Conservation (phyloP, 352 stramenopile genomes). For the Aphanomyces euteiches region DNA sequence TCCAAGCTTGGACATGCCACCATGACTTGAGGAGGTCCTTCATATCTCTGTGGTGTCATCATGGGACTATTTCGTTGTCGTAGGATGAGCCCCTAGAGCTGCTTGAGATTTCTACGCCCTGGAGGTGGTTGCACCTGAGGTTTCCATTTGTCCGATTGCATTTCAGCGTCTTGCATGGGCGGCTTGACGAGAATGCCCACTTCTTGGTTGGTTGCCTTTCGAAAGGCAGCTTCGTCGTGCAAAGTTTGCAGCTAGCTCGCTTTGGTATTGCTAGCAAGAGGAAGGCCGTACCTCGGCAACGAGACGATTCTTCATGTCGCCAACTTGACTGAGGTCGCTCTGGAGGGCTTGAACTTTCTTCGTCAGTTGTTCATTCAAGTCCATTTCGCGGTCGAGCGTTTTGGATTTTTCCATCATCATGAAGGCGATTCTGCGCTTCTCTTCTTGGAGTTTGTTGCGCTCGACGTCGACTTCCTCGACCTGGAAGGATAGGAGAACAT, state of each 20-base stretch:
- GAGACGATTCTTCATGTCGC: neutral
- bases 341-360: neutral
- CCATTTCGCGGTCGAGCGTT: conserved; percentile 18
- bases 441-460: conserved; percentile 12
- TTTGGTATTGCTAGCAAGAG: neutral
- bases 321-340: neutral
- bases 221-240: neutral
- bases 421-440: conserved; percentile 24
- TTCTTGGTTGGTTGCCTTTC: conserved; percentile 17
- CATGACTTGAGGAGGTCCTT: conserved; percentile 16
- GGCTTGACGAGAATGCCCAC: neutral
- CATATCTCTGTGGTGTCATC: conserved; percentile 12
- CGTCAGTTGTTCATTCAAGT: conserved; percentile 16
- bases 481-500: neutral
- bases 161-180: neutral
- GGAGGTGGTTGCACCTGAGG: neutral
- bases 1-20: conserved; percentile 23
- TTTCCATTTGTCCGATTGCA: conserved; percentile 22
- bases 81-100: conserved; percentile 2
- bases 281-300: neutral
- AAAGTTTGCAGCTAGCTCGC: neutral
- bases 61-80: conserved; percentile 17
- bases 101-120: neutral
- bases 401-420: conserved; percentile 28
- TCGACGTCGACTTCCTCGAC: conserved; percentile 8